These are phyloP conservation scores for Epichloe sibirici DNA, from an alignment of 2,329 filamentous ascomycete species.

Conservation along the genomic window DNA sequence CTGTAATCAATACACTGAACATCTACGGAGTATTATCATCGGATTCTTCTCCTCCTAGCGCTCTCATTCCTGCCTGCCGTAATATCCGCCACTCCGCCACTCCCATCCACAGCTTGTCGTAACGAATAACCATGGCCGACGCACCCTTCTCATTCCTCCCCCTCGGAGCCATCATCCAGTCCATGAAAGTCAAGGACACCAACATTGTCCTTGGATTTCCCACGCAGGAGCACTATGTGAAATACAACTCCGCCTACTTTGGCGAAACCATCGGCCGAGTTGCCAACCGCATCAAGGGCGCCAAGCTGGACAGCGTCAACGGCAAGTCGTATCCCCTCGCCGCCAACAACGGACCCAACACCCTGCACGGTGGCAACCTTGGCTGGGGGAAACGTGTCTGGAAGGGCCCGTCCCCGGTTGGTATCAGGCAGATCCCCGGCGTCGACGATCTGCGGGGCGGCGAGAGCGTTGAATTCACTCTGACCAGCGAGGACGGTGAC, in stretches of 20 bases:
- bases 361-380: constrained; percentile 55
- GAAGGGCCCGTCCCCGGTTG: constrained; percentile 54
- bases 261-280: constrained; percentile 84
- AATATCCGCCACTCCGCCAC: too few relatives aligned
- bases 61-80: neutral
- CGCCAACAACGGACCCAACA: constrained; percentile 68
- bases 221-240: constrained; percentile 58
- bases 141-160: constrained; percentile 55
- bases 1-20: neutral
- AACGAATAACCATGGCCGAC: constrained; percentile 25
- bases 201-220: constrained; percentile 89
- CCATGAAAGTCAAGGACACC: constrained; percentile 61
- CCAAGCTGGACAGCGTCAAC: constrained; percentile 62
- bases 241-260: constrained; percentile 69
- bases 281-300: constrained; percentile 69
- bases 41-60: neutral
- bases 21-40: too few relatives aligned
- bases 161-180: constrained; percentile 68
- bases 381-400: constrained; percentile 79
- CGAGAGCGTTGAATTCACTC: constrained; percentile 54
- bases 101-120: neutral
- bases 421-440: constrained; percentile 36
- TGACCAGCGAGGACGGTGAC: constrained; percentile 66
- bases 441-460: constrained; percentile 42
- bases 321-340: constrained; percentile 54